These are phyloP conservation scores for Pseudozyma sp. DNA, from an alignment of 1,284 basidiomycete genomes.

Conservation along the genomic window DNA sequence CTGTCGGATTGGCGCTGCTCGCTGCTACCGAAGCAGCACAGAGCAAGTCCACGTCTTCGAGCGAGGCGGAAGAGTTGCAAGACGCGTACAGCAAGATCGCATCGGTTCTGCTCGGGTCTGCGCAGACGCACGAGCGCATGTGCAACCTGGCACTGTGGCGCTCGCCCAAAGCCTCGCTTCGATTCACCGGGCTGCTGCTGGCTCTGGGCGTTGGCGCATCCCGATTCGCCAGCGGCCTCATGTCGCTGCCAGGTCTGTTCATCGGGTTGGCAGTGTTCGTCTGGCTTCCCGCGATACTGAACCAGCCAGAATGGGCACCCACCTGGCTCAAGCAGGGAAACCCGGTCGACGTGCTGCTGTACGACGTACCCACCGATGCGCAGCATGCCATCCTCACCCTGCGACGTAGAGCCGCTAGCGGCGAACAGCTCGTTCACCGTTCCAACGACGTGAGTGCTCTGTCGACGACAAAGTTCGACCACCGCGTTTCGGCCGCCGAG, in stretches of 20 bases:
- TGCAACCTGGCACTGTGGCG: conserved; percentile 43
- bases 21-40: conserved; percentile 17
- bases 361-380: conserved; percentile 56
- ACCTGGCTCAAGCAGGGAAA: conserved; percentile 17
- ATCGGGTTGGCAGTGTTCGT: conserved; percentile 45
- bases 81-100: conserved; percentile 26
- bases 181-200: conserved; percentile 16
- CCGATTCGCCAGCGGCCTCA: conserved; percentile 10
- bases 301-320: conserved; percentile 47
- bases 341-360: conserved; percentile 42
- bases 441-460: neutral
- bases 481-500: conserved; percentile 24
- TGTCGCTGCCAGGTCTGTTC: conserved; percentile 33
- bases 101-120: conserved; percentile 24
- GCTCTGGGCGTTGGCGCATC: conserved; percentile 16
- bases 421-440: conserved; percentile 34
- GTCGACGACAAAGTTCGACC: conserved; percentile 31
- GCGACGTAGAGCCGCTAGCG: conserved; percentile 39
- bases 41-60: neutral
- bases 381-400: conserved; percentile 48
- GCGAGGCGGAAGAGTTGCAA: conserved; percentile 17
- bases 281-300: conserved; percentile 43
- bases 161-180: conserved; percentile 39
- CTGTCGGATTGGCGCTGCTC: conserved; percentile 22
- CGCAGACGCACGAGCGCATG: conserved; percentile 42